Evolutionary conservation across 257 asterid genomes (phyloP), one percentile per base, ranked within the genome.

Genomic region (Mentha longifolia): DNA sequence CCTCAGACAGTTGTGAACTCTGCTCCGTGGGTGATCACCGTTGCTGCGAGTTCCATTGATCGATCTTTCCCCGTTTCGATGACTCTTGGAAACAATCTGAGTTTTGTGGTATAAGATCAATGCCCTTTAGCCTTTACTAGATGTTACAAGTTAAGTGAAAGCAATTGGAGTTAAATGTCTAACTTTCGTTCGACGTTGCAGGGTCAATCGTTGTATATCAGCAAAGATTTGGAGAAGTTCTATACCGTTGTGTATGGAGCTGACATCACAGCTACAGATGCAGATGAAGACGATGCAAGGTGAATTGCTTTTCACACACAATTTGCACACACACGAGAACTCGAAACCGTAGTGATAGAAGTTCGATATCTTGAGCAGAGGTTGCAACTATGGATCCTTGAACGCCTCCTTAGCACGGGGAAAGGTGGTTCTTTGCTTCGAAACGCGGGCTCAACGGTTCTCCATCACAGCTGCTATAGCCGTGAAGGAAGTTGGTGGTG

Each of bases 11-110:
- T 76, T 41, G 78, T 25, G 31, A 76, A 84, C 58, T 77, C 76
- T 49, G 83, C 77, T 67, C 84, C 79, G 0, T 84, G 77, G 83
- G 41, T 77, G 80, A 76, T 78, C n/a, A 78, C 75, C 4, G 81
- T 81, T 11, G 84, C 75, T 17, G 81, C 80, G 39, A 78, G 71
- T 19, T 47, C 80, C 43, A 67, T 65, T 12, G 81, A 74, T 61
- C 57, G 68, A 65, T 63, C 71, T 50, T 79, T 79, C 42, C 82
- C 78, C 16, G 58, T 75, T 50, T 22, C 25, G 55, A 22, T 82
- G 7, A 79, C 81, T 55, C 58, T 72, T 22, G 80, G 82, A 17
- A 61, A 70, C 63, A 72, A 78, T 66, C 80, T 51, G 59, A 72
- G 66, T 5, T 61, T 67, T 17, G n/a, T 61, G 77, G 80, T 79